Percentiles rank a stretch among this genome's conserved stretches.
Conservation (phyloP, 139 green algal genomes). For the Ulvella scutata region DNA sequence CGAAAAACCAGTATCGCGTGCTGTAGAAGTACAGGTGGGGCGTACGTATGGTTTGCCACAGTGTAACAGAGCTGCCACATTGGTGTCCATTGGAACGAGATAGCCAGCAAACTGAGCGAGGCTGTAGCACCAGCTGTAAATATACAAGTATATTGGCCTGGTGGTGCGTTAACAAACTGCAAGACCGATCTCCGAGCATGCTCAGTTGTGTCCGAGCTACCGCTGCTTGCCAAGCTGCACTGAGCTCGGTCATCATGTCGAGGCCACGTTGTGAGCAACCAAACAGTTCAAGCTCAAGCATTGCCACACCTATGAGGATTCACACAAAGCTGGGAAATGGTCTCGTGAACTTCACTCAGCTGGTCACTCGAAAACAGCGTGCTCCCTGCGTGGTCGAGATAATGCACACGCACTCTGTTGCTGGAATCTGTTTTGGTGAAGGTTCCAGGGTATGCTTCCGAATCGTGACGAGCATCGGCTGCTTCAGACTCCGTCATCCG, state of each 20-base stretch:
- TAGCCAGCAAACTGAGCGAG: constrained; percentile 61
- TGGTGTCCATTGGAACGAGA: constrained; percentile 59
- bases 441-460: too few species aligned
- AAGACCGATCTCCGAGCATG: neutral
- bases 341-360: neutral
- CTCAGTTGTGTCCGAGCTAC: neutral
- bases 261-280: neutral
- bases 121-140: constrained; percentile 50
- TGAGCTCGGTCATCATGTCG: neutral
- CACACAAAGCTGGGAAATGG: neutral
- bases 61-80: constrained; percentile 35
- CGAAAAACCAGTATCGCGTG: neutral
- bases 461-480: too few species aligned
- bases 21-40: neutral
- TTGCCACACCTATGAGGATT: neutral
- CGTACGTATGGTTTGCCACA: constrained; percentile 60
- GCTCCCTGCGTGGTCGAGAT: neutral
- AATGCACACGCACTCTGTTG: neutral
- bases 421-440: too few species aligned
- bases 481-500: too few species aligned
- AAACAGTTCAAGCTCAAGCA: neutral
- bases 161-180: neutral
- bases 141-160: constrained; percentile 17
- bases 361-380: neutral
- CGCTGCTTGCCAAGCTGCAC: neutral